These are phyloP conservation scores for Puccinia novopanici DNA, from an alignment of 1,284 basidiomycete species.

Conservation along the genomic window DNA sequence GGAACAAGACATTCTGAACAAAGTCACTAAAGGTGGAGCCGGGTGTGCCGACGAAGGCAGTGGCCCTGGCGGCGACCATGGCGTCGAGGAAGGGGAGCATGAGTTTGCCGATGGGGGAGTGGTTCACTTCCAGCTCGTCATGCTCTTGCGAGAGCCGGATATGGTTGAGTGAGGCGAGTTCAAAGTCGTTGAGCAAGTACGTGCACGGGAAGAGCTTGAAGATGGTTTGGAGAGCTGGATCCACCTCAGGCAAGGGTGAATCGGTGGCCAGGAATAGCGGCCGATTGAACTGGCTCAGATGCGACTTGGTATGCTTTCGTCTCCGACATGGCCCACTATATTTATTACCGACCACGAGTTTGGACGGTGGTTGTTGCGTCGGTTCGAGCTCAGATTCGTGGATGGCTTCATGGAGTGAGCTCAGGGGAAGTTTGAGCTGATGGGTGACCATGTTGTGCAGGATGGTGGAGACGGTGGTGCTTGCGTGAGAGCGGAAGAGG, in stretches of 20 bases:
- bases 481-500: constrained; percentile 34
- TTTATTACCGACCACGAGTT: background rate
- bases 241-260: constrained; percentile 58
- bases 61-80: constrained; percentile 67
- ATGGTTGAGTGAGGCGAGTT: background rate
- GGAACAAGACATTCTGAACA: constrained; percentile 69
- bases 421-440: constrained; percentile 17
- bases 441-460: constrained; percentile 17
- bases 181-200: constrained; percentile 69
- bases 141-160: constrained; percentile 61
- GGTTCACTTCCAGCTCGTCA: constrained; percentile 54
- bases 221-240: constrained; percentile 65
- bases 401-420: constrained; percentile 20
- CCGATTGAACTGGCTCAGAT: constrained; percentile 64
- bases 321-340: constrained; percentile 54
- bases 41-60: constrained; percentile 52
- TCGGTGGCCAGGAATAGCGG: constrained; percentile 75
- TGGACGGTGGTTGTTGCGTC: background rate
- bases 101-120: constrained; percentile 61
- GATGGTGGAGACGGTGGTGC: background rate
- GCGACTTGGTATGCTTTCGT: constrained; percentile 51
- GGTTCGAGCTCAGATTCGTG: background rate
- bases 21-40: constrained; percentile 69
- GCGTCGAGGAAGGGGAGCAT: constrained; percentile 71
- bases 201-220: constrained; percentile 69